Percentiles rank a stretch among this genome's conserved stretches.
phyloP scores from a whole-genome alignment of 2,329 filamentous ascomycete species.

The Penicillium palitans region DNA sequence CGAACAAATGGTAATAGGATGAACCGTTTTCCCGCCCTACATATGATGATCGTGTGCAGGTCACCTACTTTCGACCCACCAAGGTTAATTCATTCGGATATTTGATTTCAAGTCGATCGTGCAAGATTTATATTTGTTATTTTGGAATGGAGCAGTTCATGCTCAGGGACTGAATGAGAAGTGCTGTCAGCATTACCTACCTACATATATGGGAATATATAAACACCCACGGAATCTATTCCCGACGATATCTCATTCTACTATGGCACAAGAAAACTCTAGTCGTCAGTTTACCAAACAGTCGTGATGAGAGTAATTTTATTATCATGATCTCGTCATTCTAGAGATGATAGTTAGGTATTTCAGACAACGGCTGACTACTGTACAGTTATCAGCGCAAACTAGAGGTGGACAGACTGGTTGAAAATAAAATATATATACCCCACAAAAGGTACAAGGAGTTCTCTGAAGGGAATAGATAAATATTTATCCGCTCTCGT shows the following conservation, averaged over 20 bases:
- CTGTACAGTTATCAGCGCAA: background rate
- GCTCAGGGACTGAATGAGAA: background rate
- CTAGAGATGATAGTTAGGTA: background rate
- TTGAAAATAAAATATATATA: background rate
- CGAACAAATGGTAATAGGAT: background rate
- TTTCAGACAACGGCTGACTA: background rate
- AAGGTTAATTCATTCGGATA: no score
- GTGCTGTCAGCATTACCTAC: conserved; percentile 1
- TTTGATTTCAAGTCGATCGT: background rate
- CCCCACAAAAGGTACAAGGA: background rate
- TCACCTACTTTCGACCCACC: background rate
- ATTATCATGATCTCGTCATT: conserved; percentile 6
- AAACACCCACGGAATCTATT: background rate
- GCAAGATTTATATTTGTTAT: accelerated
- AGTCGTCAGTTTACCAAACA: background rate
- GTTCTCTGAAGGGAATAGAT: no score
- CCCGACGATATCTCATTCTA: background rate
- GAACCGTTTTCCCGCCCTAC: no score
- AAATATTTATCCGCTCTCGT: no score
- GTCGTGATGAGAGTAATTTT: background rate
- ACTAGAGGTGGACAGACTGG: no score
- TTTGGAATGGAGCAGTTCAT: no score
- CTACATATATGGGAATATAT: background rate
- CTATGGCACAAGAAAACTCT: background rate
- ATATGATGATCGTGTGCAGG: background rate